Conservation (phyloP, 2,329 filamentous ascomycete genomes). For the Ophiostoma pallidulum region DNA sequence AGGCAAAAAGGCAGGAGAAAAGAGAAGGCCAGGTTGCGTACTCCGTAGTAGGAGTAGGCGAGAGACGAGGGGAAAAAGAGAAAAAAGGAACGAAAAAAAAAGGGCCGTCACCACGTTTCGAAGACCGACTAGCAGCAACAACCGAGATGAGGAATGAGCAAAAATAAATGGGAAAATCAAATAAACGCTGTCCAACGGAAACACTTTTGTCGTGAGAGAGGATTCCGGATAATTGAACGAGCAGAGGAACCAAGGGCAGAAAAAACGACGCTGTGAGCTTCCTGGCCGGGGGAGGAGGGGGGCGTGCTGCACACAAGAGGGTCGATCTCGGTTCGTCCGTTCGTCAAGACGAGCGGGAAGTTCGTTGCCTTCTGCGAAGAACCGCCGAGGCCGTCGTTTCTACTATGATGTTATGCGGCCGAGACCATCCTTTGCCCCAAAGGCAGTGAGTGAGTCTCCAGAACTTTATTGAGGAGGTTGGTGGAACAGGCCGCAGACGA, state of each 20-base stretch:
- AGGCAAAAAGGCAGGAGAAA: neutral
- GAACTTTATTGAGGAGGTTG: too few relatives aligned
- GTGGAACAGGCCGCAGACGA: too few relatives aligned
- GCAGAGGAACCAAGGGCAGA: neutral
- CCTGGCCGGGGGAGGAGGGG: neutral
- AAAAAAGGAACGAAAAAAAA: neutral
- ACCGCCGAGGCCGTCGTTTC: too few relatives aligned
- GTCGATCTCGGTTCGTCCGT: conserved; percentile 6
- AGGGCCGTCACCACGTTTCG: neutral
- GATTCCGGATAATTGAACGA: conserved; percentile 4
- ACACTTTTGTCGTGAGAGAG: neutral
- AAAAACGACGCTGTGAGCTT: neutral
- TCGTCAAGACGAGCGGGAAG: neutral
- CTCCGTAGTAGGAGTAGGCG: neutral
- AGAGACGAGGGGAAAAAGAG: too few relatives aligned
- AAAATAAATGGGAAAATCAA: neutral
- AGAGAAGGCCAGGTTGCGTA: neutral
- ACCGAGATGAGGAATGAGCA: neutral
- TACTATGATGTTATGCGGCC: neutral
- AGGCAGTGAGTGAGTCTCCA: neutral
- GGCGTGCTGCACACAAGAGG: conserved; percentile 7
- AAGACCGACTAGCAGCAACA: neutral
- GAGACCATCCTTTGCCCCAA: neutral
- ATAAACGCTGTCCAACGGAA: too few relatives aligned
- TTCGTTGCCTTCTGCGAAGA: neutral